These are phyloP conservation scores for Phlebiopsis gigantea DNA, from an alignment of 768 basidiomycete species.

Conservation along the genomic window DNA sequence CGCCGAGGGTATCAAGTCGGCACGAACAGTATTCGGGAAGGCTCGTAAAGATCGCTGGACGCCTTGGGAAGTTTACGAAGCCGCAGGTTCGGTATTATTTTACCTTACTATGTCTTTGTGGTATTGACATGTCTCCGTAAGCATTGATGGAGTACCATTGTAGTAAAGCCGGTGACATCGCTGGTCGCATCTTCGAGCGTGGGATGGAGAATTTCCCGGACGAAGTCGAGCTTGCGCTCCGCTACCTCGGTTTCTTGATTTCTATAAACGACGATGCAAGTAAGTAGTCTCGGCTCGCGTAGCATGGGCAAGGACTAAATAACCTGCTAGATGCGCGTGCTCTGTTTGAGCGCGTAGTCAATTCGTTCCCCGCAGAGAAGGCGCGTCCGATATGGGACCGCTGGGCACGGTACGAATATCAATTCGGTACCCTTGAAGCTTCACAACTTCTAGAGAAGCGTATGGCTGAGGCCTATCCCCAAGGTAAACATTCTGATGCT, in stretches of 20 bases:
- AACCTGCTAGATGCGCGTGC: conserved; percentile 79
- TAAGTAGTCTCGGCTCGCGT: conserved; percentile 34
- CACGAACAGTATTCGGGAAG: conserved; percentile 72
- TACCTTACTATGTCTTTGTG: neutral
- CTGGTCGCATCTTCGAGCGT: conserved; percentile 90
- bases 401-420: conserved; percentile 94
- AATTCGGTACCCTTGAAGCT: conserved; percentile 87
- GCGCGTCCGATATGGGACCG: conserved; percentile 91
- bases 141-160: conserved; percentile 94
- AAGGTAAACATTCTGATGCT: conserved; percentile 43
- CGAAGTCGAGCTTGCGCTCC: conserved; percentile 79
- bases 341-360: conserved; percentile 85
- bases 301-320: neutral
- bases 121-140: conserved; percentile 22
- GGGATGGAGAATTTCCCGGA: conserved; percentile 81
- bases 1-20: conserved; percentile 80
- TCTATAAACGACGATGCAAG: conserved; percentile 94
- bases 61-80: conserved; percentile 92
- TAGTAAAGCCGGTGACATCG: conserved; percentile 72
- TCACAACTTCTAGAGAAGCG: conserved; percentile 86
- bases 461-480: conserved; percentile 82
- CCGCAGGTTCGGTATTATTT: conserved; percentile 56
- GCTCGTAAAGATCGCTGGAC: conserved; percentile 73
- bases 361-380: conserved; percentile 69
- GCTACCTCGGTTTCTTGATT: conserved; percentile 90